Evolutionary conservation across 176 grass and related monocot genomes (phyloP).

Genomic region (Triticum turgidum): DNA sequence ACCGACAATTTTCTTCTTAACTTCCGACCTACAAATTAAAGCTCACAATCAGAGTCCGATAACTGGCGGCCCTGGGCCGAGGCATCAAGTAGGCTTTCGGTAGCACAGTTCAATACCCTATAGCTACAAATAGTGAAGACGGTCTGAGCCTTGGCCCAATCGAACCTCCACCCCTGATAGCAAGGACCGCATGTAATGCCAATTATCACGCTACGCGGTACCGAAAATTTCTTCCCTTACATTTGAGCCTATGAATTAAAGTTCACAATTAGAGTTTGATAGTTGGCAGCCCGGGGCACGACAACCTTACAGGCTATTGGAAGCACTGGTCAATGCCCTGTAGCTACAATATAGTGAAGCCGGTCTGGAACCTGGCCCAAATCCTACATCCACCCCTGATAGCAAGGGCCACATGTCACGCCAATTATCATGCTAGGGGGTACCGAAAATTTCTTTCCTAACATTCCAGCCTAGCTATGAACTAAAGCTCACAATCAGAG

Average conservation of each 20-base stretch:
- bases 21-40: too few relatives aligned
- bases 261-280: too few relatives aligned
- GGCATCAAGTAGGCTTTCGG: too few relatives aligned
- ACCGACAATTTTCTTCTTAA: too few relatives aligned
- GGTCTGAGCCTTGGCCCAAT: background rate
- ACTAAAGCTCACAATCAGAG: background rate
- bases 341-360: too few relatives aligned
- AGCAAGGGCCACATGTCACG: background rate
- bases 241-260: background rate
- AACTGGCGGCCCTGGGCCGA: too few relatives aligned
- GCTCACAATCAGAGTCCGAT: too few relatives aligned
- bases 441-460: background rate
- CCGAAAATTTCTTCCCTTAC: background rate
- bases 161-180: background rate
- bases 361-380: background rate
- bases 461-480: background rate
- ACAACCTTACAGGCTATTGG: too few relatives aligned
- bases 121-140: background rate
- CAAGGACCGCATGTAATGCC: background rate
- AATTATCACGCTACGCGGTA: background rate
- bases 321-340: too few relatives aligned
- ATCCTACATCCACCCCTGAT: background rate
- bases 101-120: too few relatives aligned
- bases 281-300: too few relatives aligned
- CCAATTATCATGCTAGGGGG: background rate